Evolutionary conservation across 306 rosid genomes (phyloP).

Genomic region (Glycine soja): DNA sequence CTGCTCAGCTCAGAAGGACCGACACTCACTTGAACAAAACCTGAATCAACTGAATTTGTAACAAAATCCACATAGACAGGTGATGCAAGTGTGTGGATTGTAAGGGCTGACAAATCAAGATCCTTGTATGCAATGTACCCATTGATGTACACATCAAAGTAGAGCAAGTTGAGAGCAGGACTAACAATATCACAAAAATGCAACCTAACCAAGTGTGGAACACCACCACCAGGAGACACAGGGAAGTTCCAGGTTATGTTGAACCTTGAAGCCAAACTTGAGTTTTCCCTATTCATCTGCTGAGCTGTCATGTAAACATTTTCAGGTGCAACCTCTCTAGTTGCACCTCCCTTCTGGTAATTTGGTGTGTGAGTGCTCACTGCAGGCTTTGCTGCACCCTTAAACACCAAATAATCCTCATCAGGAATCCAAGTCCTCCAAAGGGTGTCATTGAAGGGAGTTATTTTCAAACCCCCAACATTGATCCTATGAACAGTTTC

Average conservation of each 20-base stretch:
- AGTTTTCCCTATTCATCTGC: constrained; percentile 76
- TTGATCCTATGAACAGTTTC: constrained; percentile 90
- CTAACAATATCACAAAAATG: constrained; percentile 96
- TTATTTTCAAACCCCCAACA: constrained; percentile 83
- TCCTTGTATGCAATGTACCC: constrained; percentile 76
- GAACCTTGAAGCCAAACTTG: constrained; percentile 58
- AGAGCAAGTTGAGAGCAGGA: constrained; percentile 65
- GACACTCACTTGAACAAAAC: constrained; percentile 71
- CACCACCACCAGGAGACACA: constrained; percentile 54
- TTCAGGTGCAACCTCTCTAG: constrained; percentile 81
- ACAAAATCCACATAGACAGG: constrained; percentile 83
- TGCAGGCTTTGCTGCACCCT: constrained; percentile 73
- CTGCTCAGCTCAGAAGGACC: constrained; percentile 89
- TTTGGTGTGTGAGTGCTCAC: constrained; percentile 65
- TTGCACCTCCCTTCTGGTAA: constrained; percentile 73
- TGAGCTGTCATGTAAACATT: constrained; percentile 88
- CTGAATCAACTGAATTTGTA: constrained; percentile 65
- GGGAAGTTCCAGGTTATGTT: constrained; percentile 88
- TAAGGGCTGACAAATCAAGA: constrained; percentile 76
- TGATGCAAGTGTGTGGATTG: constrained; percentile 69
- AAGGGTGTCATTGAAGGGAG: constrained; percentile 90
- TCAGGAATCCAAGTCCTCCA: constrained; percentile 99
- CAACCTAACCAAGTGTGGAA: constrained; percentile 71
- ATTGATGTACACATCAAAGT: constrained; percentile 85
- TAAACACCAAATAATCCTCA: constrained; percentile 68